These are phyloP conservation scores for Rhizophora mangle DNA, from an alignment of 345 rosid genomes.

Conservation along the genomic window DNA sequence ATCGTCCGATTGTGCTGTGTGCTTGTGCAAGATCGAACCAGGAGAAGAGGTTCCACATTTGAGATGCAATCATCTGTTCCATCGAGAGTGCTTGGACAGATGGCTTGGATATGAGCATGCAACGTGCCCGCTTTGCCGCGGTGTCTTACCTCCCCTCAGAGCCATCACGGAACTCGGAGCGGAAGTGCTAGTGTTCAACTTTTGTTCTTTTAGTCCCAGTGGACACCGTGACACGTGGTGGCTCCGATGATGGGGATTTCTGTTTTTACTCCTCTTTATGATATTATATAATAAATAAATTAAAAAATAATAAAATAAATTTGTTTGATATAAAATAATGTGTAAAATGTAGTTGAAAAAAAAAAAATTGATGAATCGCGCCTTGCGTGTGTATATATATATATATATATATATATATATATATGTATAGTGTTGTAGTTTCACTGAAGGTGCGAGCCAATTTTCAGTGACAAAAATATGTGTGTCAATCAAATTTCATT, in stretches of 20 bases:
- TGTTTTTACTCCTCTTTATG: too few species aligned
- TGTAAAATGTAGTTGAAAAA: too few species aligned
- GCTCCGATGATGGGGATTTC: slow-evolving; percentile 13
- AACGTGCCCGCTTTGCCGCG: slow-evolving; percentile 28
- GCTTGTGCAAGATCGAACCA: slow-evolving; percentile 8
- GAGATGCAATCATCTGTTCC: slow-evolving; percentile 28
- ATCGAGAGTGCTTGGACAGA: slow-evolving; percentile 17
- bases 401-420: too few species aligned
- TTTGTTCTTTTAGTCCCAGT: background rate
- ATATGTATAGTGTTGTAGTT: too few species aligned
- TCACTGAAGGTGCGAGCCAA: background rate
- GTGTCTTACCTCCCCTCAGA: background rate
- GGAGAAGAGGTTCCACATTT: slow-evolving; percentile 20
- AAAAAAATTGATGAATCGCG: too few species aligned
- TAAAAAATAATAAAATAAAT: too few species aligned
- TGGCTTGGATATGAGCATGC: background rate
- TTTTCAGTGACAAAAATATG: too few species aligned
- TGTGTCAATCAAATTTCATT: too few species aligned
- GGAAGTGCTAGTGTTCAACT: slow-evolving; percentile 11
- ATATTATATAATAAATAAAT: too few species aligned
- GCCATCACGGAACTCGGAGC: background rate
- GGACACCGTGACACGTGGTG: slow-evolving; percentile 14
- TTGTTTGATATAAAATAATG: too few species aligned
- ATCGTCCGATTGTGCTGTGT: slow-evolving; percentile 5
- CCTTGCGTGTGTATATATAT: too few species aligned